These are phyloP conservation scores for Amylostereum chailletii DNA, from an alignment of 1,284 basidiomycete species.

Conservation along the genomic window DNA sequence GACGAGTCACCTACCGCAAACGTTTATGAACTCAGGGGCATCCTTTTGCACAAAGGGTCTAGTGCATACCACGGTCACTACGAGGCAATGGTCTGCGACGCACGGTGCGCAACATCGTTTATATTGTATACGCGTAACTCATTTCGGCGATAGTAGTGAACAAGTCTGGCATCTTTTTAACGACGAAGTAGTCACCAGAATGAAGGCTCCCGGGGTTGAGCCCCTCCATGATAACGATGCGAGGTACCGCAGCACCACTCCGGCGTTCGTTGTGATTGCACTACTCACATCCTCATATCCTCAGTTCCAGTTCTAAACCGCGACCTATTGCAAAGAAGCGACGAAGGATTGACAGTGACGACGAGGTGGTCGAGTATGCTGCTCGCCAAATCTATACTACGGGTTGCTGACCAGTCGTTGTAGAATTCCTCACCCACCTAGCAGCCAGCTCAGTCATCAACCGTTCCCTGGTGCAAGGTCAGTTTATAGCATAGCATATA, in stretches of 20 bases:
- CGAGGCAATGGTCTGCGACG: slow-evolving; percentile 80
- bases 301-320: slow-evolving; percentile 7
- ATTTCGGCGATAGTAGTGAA: slow-evolving; percentile 31
- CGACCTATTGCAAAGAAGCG: slow-evolving; percentile 29
- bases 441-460: background rate
- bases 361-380: slow-evolving; percentile 37
- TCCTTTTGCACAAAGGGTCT: slow-evolving; percentile 76
- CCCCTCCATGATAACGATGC: slow-evolving; percentile 8
- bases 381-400: too few species aligned
- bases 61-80: slow-evolving; percentile 93
- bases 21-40: slow-evolving; percentile 73
- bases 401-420: background rate
- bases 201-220: slow-evolving; percentile 44
- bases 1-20: slow-evolving; percentile 16
- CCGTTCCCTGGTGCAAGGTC: slow-evolving; percentile 11
- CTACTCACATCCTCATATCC: too few species aligned
- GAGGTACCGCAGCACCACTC: background rate
- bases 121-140: background rate
- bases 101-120: slow-evolving; percentile 39
- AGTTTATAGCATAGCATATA: background rate
- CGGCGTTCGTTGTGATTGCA: too few species aligned
- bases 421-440: background rate
- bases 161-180: slow-evolving; percentile 86
- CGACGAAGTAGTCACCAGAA: slow-evolving; percentile 69
- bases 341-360: slow-evolving; percentile 51